A percentile compares a stretch with the other conserved stretches of the same genome.
phyloP scores from a whole-genome alignment of 1,139 yeast species.

The Ogataea hybrid region DNA sequence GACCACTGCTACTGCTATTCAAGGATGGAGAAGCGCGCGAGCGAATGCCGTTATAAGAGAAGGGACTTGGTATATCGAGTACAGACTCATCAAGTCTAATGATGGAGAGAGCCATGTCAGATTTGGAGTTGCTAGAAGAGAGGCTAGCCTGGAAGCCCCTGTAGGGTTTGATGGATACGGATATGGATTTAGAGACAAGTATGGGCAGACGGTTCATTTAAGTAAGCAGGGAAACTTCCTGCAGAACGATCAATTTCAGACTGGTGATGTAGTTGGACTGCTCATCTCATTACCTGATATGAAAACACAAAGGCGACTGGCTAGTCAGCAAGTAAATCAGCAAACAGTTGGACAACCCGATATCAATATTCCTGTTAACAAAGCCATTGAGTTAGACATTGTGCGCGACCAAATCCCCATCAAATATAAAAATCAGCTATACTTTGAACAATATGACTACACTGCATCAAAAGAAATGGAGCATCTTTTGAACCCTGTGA shows the following conservation, averaged over 20 bases:
- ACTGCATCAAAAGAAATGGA: slow-evolving; percentile 75
- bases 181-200: slow-evolving; percentile 80
- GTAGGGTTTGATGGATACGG: slow-evolving; percentile 96
- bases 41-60: slow-evolving; percentile 75
- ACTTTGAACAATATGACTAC: slow-evolving; percentile 86
- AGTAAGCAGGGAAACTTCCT: slow-evolving; percentile 63
- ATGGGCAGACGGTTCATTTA: slow-evolving; percentile 76
- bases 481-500: slow-evolving; percentile 70
- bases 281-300: slow-evolving; percentile 66
- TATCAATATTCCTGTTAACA: slow-evolving; percentile 21
- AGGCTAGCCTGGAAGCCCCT: slow-evolving; percentile 91
- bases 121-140: slow-evolving; percentile 78
- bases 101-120: slow-evolving; percentile 62
- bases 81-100: slow-evolving; percentile 44
- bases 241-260: slow-evolving; percentile 47
- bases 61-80: slow-evolving; percentile 83
- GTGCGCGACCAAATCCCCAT: slow-evolving; percentile 87
- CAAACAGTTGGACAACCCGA: slow-evolving; percentile 32
- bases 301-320: slow-evolving; percentile 41
- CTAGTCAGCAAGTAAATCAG: slow-evolving; percentile 32
- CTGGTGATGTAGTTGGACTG: slow-evolving; percentile 85
- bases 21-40: slow-evolving; percentile 83
- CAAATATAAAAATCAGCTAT: slow-evolving; percentile 71
- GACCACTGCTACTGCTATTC: slow-evolving; percentile 48
- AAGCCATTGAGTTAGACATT: slow-evolving; percentile 33